Conservation (phyloP, 805 yeast genomes). For the Wickerhamomyces subpelliculosus region DNA sequence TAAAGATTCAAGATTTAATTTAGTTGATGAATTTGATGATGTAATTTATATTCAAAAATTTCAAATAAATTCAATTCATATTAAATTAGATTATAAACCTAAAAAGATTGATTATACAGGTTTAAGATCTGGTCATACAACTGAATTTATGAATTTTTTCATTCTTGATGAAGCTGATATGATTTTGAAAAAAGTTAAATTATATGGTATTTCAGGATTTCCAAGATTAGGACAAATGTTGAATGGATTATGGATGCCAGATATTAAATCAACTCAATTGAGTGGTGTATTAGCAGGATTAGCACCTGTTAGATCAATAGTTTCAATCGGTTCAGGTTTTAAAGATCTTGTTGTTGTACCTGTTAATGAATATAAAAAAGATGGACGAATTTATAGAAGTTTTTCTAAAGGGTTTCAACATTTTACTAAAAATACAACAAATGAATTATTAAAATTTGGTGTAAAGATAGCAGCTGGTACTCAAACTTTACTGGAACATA, state of each 20-base stretch:
- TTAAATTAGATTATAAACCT: conserved; percentile 87
- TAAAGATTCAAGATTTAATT: conserved; percentile 58
- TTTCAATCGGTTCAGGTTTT: conserved; percentile 73
- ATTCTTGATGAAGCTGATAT: conserved; percentile 81
- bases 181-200: conserved; percentile 47
- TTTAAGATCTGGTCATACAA: conserved; percentile 75
- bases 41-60: conserved; percentile 63
- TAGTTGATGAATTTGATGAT: conserved; percentile 56
- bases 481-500: conserved; percentile 68
- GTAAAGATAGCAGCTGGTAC: conserved; percentile 86
- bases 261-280: conserved; percentile 74
- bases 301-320: conserved; percentile 72
- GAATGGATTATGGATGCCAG: conserved; percentile 80
- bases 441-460: conserved; percentile 74
- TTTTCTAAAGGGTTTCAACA: conserved; percentile 67
- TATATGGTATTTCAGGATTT: conserved; percentile 77
- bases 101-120: conserved; percentile 83
- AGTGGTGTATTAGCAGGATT: conserved; percentile 78
- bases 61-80: conserved; percentile 47
- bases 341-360: conserved; percentile 71
- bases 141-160: conserved; percentile 84
- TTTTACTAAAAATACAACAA: conserved; percentile 73
- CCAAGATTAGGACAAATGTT: conserved; percentile 48
- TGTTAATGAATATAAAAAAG: conserved; percentile 63
- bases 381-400: conserved; percentile 62